Conservation (phyloP, 768 basidiomycete genomes). For the Filobasidium wieringae region DNA sequence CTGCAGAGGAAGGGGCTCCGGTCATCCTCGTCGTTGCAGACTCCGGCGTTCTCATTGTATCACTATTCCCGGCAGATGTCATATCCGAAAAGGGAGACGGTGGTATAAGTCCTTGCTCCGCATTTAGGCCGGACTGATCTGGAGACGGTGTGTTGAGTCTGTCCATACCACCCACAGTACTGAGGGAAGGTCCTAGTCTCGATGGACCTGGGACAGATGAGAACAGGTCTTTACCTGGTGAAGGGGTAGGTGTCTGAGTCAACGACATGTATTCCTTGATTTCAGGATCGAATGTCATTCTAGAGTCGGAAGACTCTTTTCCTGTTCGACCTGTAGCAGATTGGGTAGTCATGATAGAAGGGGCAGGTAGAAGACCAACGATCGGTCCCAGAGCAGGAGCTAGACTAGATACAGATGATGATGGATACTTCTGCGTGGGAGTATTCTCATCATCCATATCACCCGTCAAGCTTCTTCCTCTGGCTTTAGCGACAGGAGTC, state of each 20-base stretch:
- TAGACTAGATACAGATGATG: too few relatives aligned
- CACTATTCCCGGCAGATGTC: not conserved
- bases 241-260: not conserved
- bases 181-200: not conserved
- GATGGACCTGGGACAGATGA: not conserved
- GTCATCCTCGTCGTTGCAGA: not conserved
- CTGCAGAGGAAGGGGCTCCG: too few relatives aligned
- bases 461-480: not conserved
- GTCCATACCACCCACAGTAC: too few relatives aligned
- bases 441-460: not conserved
- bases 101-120: not conserved
- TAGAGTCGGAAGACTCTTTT: conserved; percentile 1
- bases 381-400: not conserved
- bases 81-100: not conserved
- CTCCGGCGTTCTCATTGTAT: not conserved
- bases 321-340: not conserved
- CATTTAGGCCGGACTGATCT: too few relatives aligned
- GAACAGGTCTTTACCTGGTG: not conserved
- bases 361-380: not conserved
- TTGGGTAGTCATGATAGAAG: not conserved
- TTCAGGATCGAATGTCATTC: conserved; percentile 7
- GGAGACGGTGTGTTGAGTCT: not conserved
- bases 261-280: not conserved
- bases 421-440: not conserved
- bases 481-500: not conserved